Base-by-base conservation (phyloP, 2,329 filamentous ascomycete genomes). In the Aspergillus caelatus region DNA sequence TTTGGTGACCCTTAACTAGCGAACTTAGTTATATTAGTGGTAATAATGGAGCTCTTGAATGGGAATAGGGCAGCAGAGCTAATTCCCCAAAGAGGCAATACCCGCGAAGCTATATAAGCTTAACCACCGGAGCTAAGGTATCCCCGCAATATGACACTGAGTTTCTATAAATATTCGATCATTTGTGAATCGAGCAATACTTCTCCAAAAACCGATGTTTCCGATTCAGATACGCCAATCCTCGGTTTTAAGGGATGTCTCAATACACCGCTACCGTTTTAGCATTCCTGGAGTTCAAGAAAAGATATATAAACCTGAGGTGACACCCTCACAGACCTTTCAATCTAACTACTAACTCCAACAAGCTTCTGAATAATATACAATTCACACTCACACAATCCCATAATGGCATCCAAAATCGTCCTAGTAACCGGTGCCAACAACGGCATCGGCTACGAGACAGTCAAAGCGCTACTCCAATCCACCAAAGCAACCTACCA, bases 371-470 rank as follows among this genome's bases (percentile, higher is more conserved):
- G 2, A 41, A 0, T n/a, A 19, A 4, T 19, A 41, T 41, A 46
- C 16, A 4, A 3, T 16, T 30, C 16, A 11, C 19, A 30, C 3
- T 3, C 14, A 8, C 5, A 28, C 3, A 11, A 2, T 4, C 14
- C 2, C 8, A 32, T 10, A 32, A 52, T 52, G 28, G 6, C 26
- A 7, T 21, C 28, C 1, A 53, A 60, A 9, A 45, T 53, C 4
- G 34, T 60, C 57, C 32, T 60, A 32, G 48, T 59, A 34, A 60
- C 57, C 10, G 57, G 57, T 2, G 32, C n/a, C 14, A 60, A 53
- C 10, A 43, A 21, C 10, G 46, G 57, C n/a, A 52, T 60, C 23
- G 57, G 46, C 57, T 60, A 43, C 6, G 46, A 53, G 41, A 60
- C 57, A 21, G 26, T 53, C 46, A 60, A 60, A 60, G 46, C 46